These are phyloP conservation scores for Botryotinia globosa DNA, from an alignment of 2,329 filamentous ascomycete genomes.

Conservation along the genomic window DNA sequence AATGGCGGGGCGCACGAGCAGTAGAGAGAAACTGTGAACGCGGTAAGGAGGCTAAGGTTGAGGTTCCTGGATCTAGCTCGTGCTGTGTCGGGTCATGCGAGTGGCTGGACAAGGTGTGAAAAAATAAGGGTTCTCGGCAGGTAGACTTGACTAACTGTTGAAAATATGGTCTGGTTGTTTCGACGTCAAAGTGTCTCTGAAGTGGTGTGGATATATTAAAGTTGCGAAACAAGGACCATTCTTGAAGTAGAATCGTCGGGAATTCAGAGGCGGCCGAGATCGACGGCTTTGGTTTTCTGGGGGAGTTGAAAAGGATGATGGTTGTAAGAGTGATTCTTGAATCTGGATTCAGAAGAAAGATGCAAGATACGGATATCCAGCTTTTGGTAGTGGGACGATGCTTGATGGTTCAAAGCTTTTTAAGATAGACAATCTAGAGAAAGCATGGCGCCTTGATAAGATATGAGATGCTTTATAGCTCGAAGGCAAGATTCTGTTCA, in stretches of 20 bases:
- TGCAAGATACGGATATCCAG: slow-evolving; percentile 6
- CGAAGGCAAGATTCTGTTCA: background rate
- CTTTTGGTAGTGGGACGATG: slow-evolving; percentile 1
- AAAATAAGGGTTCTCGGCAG: slow-evolving; percentile 30
- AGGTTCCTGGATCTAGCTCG: slow-evolving; percentile 26
- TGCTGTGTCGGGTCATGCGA: slow-evolving; percentile 28
- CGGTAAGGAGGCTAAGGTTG: slow-evolving; percentile 20
- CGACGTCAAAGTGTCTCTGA: slow-evolving; percentile 34
- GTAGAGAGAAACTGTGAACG: slow-evolving; percentile 15
- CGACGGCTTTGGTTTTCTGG: slow-evolving; percentile 26
- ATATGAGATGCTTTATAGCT: slow-evolving; percentile 10
- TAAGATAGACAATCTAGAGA: background rate
- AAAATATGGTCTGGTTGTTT: slow-evolving; percentile 33
- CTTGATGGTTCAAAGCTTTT: slow-evolving; percentile 13
- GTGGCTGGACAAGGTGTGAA: slow-evolving; percentile 28
- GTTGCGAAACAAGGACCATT: slow-evolving; percentile 37
- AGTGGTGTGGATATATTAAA: slow-evolving; percentile 29
- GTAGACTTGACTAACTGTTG: slow-evolving; percentile 28
- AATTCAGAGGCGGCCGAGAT: slow-evolving; percentile 25
- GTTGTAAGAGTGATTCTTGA: background rate
- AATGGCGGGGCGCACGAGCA: slow-evolving; percentile 34
- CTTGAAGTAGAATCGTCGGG: slow-evolving; percentile 29
- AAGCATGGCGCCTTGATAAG: slow-evolving; percentile 9
- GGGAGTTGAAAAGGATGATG: slow-evolving; percentile 14
- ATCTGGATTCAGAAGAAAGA: background rate